Evolutionary conservation across 2,329 filamentous ascomycete genomes (phyloP).

Genomic region (Cytospora paraplurivora): DNA sequence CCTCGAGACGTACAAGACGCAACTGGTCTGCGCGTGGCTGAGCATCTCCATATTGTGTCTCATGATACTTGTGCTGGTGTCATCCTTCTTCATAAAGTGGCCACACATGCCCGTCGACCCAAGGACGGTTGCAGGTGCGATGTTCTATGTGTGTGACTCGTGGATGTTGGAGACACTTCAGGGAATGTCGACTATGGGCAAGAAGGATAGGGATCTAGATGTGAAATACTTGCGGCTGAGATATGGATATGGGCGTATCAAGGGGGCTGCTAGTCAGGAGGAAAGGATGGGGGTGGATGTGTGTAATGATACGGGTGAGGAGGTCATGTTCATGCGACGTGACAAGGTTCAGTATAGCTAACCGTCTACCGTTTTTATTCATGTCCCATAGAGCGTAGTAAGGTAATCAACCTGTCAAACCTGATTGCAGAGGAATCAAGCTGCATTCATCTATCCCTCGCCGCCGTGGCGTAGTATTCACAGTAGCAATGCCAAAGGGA

Average conservation of each 20-base stretch:
- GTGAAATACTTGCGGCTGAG: slow-evolving; percentile 36
- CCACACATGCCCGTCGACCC: slow-evolving; percentile 43
- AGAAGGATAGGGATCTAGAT: slow-evolving; percentile 36
- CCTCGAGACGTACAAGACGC: slow-evolving; percentile 39
- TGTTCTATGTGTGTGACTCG: slow-evolving; percentile 41
- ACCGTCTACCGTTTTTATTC: neutral
- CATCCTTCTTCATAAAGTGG: slow-evolving; percentile 40
- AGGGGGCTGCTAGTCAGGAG: slow-evolving; percentile 34
- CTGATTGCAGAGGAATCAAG: neutral
- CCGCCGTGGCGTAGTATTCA: neutral
- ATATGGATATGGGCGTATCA: slow-evolving; percentile 39
- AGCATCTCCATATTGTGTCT: slow-evolving; percentile 39
- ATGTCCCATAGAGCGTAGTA: neutral
- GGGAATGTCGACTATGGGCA: slow-evolving; percentile 35
- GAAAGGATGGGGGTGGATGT: slow-evolving; percentile 36
- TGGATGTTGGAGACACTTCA: slow-evolving; percentile 39
- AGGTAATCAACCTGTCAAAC: neutral
- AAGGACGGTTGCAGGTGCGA: slow-evolving; percentile 40
- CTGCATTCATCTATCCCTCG: neutral
- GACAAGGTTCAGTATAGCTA: neutral
- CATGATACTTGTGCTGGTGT: slow-evolving; percentile 41
- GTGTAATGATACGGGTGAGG: slow-evolving; percentile 7
- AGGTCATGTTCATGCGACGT: neutral
- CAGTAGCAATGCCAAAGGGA: neutral
- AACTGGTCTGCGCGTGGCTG: slow-evolving; percentile 38